Evolutionary conservation across 371 early-diverging fungal species (phyloP), one percentile per base, ranked within the genome.

Genomic region (Syncephalastrum sp.): DNA sequence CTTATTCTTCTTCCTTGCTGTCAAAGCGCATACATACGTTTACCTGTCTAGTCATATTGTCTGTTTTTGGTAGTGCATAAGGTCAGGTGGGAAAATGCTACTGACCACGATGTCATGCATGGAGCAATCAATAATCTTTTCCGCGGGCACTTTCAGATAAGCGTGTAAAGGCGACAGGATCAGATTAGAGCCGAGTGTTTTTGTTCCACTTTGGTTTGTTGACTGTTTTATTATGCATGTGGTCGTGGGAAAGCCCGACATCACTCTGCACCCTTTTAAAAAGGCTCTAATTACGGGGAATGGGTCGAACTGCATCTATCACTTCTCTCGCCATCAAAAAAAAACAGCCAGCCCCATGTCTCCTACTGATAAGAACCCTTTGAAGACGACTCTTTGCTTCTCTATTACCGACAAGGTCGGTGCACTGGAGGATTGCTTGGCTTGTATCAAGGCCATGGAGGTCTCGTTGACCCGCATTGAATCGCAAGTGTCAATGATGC

Each of bases 391-490:
- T 13, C 68, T 93, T 56, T 81, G 86, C 64, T 93, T 97, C 68
- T 85, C 93, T 25, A 89, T 97, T 57, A 68, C 65, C 19, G 98
- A 97, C 70, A 71, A 83, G 64, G 87, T 94, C 13, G 98, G 96
- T 5, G 87, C 88, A 10, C 81, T 96, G 24, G 95, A 95, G 59
- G 83, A 87, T 59, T 90, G 94, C 50, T 83, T 97, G 25, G 65
- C 78, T 21, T 82, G 84, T 43, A 82, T 97, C 58, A 86, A 88
- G 57, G 68, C 80, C 6, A 80, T 87, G 65, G 77, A 85, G 53
- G 83, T 96, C 59, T 92, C 92, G 13, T 81, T 97, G 70, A 91
- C 90, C 16, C 87, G 93, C 46, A 97, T 97, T 68, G 98, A 97
- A 74, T 93, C 93, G 79, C 84, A 82, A 66, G 67, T 68, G 42